A percentile compares a stretch with the other conserved stretches of the same genome.
Conservation (phyloP, 805 yeast species). For the Barnettozyma salicaria region DNA sequence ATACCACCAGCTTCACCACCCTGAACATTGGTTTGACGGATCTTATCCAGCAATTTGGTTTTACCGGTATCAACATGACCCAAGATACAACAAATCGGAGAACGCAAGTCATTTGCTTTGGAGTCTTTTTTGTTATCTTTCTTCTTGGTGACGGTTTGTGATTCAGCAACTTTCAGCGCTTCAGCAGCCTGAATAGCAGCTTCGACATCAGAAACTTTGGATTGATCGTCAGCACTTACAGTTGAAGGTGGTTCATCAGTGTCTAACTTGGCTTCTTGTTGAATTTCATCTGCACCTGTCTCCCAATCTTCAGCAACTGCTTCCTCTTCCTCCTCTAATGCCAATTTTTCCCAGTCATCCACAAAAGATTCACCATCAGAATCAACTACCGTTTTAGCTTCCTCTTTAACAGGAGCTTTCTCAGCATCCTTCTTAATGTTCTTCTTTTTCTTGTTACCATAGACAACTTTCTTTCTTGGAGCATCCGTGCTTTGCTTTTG, state of each 20-base stretch:
- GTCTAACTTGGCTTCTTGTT: slow-evolving; percentile 6
- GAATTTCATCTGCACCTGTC: slow-evolving; percentile 30
- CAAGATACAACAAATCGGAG: slow-evolving; percentile 97
- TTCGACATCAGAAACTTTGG: slow-evolving; percentile 24
- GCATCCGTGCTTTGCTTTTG: slow-evolving; percentile 26
- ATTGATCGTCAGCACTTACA: slow-evolving; percentile 29
- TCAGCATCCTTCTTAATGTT: slow-evolving; percentile 20
- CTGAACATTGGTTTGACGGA: slow-evolving; percentile 98
- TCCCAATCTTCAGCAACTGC: slow-evolving; percentile 50
- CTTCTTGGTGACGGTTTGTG: slow-evolving; percentile 14
- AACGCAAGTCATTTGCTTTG: slow-evolving; percentile 63
- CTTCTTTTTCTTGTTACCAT: slow-evolving; percentile 70
- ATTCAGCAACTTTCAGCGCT: slow-evolving; percentile 28
- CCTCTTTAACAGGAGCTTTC: slow-evolving; percentile 21
- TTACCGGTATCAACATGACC: slow-evolving; percentile 99
- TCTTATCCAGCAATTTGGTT: slow-evolving; percentile 91
- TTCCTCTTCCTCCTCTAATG: slow-evolving; percentile 53
- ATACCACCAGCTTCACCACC: slow-evolving; percentile 99
- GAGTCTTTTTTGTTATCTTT: slow-evolving; percentile 22
- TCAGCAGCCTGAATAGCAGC: slow-evolving; percentile 17
- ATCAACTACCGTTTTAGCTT: slow-evolving; percentile 25
- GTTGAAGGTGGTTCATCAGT: slow-evolving; percentile 19
- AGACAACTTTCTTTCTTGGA: slow-evolving; percentile 58
- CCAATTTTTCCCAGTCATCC: slow-evolving; percentile 85
- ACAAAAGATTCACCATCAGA: slow-evolving; percentile 38